Base-by-base conservation (phyloP, 371 early-diverging fungal genomes). In the Mortierella sp. region DNA sequence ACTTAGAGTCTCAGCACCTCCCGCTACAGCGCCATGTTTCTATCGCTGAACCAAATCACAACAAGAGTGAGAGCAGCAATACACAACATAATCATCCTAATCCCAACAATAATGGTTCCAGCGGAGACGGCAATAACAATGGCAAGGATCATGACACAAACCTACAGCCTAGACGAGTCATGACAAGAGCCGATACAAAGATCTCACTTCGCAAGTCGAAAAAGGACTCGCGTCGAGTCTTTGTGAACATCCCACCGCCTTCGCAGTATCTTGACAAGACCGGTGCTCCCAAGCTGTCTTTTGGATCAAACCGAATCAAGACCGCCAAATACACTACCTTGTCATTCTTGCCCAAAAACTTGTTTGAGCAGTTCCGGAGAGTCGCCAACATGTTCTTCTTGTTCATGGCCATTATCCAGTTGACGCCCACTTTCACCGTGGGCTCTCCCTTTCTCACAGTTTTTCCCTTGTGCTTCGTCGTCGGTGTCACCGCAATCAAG, bases 331-430 rank as follows among this genome's bases (percentile, higher is more conserved):
- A 99, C 83, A 96, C 98, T 16, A 46, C 93, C 22, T 54, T 91
- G 14, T 88, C 90, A 6, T 99, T 99, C 83, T 55, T 99, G 5
- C 99, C 99, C 19, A 93, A 96, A 67, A 98, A 99, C 80, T 64
- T 99, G 37, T 96, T 94, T 80, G 96, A 95, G 63, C 99, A 99
- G 83, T 96, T 99, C 68, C 90, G 95, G 3, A 87, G 94, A 29
- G 90, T 94, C 31, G 97, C 97, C 79, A 99, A 99, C 81, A 81
- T 99, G 60, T 99, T 98, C 83, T 99, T 99, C 79, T 81, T 97
- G 53, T 84, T 89, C 57, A 87, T 98, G 82, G 95, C 98, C 40
- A 91, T 97, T 45, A 82, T 99, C 41, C 96, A 98, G 76, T 66
- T 91, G 40, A 83, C 95, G 31, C 92, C 94, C 19, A 79, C 86